These are phyloP conservation scores for Tripterygium wilfordii DNA, from an alignment of 177 flowering plant genomes.

Conservation along the genomic window DNA sequence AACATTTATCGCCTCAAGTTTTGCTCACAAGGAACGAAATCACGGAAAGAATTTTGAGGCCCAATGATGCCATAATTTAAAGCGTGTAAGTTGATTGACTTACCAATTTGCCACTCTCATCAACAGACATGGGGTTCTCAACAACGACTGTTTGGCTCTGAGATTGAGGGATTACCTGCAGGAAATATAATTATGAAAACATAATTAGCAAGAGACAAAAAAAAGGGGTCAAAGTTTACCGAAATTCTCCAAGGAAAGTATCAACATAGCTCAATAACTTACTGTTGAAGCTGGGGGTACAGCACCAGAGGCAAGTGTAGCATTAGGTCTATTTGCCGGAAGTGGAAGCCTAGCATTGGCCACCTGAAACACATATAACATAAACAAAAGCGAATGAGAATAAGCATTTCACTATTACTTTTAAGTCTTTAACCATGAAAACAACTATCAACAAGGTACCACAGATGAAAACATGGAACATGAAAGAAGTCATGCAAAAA, in stretches of 20 bases:
- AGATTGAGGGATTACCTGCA: constrained; percentile 30
- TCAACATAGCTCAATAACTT: constrained; percentile 13
- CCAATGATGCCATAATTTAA: too few species aligned
- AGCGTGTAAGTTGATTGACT: too few species aligned
- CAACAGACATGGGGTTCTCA: constrained; percentile 95
- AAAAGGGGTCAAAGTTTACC: neutral
- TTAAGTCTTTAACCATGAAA: too few species aligned
- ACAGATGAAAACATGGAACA: too few species aligned
- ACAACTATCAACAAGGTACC: too few species aligned
- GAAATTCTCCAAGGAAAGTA: neutral
- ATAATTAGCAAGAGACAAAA: neutral
- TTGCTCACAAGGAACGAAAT: too few species aligned
- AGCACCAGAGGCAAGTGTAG: constrained; percentile 32
- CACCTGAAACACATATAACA: constrained; percentile 34
- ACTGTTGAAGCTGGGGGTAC: constrained; percentile 66
- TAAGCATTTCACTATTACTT: too few species aligned
- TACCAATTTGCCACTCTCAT: constrained; percentile 96
- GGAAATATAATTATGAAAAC: constrained; percentile 9
- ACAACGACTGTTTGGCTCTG: constrained; percentile 90
- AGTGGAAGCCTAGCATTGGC: constrained; percentile 50
- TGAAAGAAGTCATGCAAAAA: too few species aligned
- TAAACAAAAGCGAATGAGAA: too few species aligned
- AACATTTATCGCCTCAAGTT: too few species aligned
- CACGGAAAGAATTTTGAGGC: too few species aligned
- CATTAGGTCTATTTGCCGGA: constrained; percentile 54